A percentile compares a stretch with the other conserved stretches of the same genome.
Evolutionary conservation across 805 yeast genomes (phyloP).

Genomic region (Wickerhamia fluorescens): DNA sequence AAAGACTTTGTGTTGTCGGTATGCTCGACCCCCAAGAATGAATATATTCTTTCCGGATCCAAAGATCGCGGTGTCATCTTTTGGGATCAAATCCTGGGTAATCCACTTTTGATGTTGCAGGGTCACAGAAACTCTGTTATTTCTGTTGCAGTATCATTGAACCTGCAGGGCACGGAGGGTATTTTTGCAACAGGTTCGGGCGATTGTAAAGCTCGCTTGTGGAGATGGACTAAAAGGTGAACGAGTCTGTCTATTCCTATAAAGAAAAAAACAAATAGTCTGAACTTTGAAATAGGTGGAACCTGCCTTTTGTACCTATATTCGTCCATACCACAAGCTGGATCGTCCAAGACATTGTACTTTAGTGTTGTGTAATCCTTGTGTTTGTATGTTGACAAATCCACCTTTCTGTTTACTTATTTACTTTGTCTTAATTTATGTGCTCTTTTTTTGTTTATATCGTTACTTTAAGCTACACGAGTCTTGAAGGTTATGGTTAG

Average conservation of each 20-base stretch:
- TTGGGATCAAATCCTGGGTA: constrained; percentile 92
- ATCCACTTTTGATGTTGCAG: constrained; percentile 89
- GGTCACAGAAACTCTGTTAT: constrained; percentile 96
- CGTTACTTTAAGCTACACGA: too few species aligned
- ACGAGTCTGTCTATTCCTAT: constrained; percentile 4
- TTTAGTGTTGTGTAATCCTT: too few species aligned
- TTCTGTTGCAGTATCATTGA: constrained; percentile 85
- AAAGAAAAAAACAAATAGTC: background rate
- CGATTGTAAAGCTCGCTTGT: constrained; percentile 93
- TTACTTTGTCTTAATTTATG: too few species aligned
- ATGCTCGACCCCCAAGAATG: constrained; percentile 88
- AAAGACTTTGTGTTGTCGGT: constrained; percentile 93
- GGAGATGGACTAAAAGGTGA: constrained; percentile 69
- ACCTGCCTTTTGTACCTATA: too few species aligned
- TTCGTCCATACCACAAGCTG: too few species aligned
- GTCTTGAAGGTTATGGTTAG: too few species aligned
- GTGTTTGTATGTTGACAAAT: too few species aligned
- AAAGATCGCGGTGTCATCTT: constrained; percentile 95
- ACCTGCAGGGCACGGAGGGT: constrained; percentile 64
- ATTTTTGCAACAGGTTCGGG: constrained; percentile 97
- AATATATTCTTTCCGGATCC: constrained; percentile 88
- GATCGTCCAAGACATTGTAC: too few species aligned
- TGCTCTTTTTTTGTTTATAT: too few species aligned
- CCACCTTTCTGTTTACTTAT: too few species aligned
- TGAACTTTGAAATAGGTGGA: background rate